Evolutionary conservation across 306 rosid genomes (phyloP), one percentile per base, ranked within the genome.

Genomic region (Quercus gilva): DNA sequence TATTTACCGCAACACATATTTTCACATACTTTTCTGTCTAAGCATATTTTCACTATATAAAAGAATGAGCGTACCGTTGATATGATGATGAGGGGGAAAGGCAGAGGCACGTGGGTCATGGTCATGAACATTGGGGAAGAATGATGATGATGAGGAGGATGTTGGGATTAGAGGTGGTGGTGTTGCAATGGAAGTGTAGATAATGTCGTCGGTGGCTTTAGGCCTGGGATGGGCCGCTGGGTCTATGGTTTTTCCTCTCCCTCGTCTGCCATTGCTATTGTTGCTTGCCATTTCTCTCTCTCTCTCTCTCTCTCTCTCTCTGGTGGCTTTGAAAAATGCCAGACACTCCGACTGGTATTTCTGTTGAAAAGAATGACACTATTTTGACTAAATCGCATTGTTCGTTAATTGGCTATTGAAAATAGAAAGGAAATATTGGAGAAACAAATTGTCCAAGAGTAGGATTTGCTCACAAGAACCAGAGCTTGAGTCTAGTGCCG

Each of bases 181-280:
- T 49, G 53, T 11, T 49, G 53, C 82, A 49, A 89, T 89, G 69
- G 88, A 89, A 41, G 63, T 37, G 10, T 45, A 73, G 73, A 92
- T 76, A 31, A 37, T 37, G 45, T 83, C 76, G 65, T 97, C 94
- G 2, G 92, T 90, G 25, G 92, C 89, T 11, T 89, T 69, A 23
- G 94, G 96, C 91, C 92, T 78, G 6, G 97, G 90, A 84, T 94
- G 94, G 0, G 88, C 74, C 2, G 87, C 97, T 71, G 87, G 82
- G 68, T 88, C 91, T 19, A 67, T 56, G 6, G 92, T 83, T 79
- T 88, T 75, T 76, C 88, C 83, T 61, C 97, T 87, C 85, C 97
- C 90, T 56, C 65, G 88, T 68, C 86, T 80, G 60, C 19, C 65
- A 14, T 63, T 55, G 77, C 45, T 41, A 2, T 82, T 49, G 73